These are phyloP conservation scores for Choricystis sp. DNA, from an alignment of 139 green algal species.

Conservation along the genomic window DNA sequence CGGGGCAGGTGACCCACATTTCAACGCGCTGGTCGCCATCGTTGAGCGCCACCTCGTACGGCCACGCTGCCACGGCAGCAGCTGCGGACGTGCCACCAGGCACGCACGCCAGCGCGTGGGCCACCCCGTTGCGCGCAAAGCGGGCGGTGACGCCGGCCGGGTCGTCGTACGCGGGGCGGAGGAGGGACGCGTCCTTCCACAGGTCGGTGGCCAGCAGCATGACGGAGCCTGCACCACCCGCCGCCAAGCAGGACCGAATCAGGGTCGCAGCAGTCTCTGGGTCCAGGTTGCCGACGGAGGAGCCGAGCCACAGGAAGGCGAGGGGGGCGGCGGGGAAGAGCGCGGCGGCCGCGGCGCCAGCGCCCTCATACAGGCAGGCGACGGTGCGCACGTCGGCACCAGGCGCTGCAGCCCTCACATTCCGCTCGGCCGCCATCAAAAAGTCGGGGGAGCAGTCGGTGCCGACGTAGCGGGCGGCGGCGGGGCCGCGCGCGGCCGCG, in stretches of 20 bases:
- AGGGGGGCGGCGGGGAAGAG: constrained; percentile 9
- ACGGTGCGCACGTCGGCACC: background rate
- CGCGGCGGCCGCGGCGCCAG: no score
- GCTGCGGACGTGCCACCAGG: background rate
- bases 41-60: constrained; percentile 14
- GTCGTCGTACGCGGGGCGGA: constrained; percentile 26
- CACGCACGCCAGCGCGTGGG: constrained; percentile 7
- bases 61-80: constrained; percentile 1
- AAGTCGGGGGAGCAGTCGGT: background rate
- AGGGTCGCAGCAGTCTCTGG: constrained; percentile 13
- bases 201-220: constrained; percentile 18
- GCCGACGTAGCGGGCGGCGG: background rate
- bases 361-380: background rate
- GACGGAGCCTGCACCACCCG: constrained; percentile 3
- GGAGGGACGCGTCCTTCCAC: constrained; percentile 20
- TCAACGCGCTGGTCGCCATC: constrained; percentile 3
- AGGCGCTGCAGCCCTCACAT: background rate
- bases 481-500: no score
- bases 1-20: constrained; percentile 8
- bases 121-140: constrained; percentile 27
- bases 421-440: background rate
- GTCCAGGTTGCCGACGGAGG: constrained; percentile 23
- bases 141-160: constrained; percentile 21
- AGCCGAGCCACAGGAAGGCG: constrained; percentile 28
- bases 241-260: constrained; percentile 3